Base-by-base conservation (phyloP, 1,284 basidiomycete species). In the Cryptococcus wingfieldii region DNA sequence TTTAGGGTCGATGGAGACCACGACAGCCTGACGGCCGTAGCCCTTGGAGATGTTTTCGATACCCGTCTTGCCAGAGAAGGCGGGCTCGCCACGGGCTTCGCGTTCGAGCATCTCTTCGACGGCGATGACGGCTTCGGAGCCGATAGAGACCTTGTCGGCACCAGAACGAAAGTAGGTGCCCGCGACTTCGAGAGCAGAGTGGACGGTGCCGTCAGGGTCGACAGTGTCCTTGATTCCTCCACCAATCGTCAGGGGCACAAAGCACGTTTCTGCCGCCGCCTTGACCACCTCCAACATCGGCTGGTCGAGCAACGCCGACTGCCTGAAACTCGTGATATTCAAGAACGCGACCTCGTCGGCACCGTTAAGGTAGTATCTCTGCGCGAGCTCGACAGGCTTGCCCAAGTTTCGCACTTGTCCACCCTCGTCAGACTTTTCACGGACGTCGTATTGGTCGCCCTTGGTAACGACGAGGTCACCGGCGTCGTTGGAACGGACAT, bases 401-500 rank as follows among this genome's bases (percentile, higher is more conserved):
- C 96, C 96, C 58, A 99, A 86, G 77, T 99, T 98, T 61, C 96
- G 88, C 6, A 99, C 96, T 4, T 86, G 85, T 38, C 92, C 87
- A 10, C 84, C 84, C 41, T 66, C 59, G 12, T 57, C 61, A 5
- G 55, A 52, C 70, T 88, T 90, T 76, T 98, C 95, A 55, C 95
- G 89, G 14, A 98, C 95, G 71, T 98, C 92, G 79, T 99, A 99
- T 72, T 96, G 94, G 77, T 99, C 96, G 54, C 96, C 96, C 79
- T 99, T 99, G 49, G 96, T 99, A 2, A 99, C 96, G 55, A 99
- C 94, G 51, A 99, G 85, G 75, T 99, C 96, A 46, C 96, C 96
- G 34, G 87, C 77, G 74, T 99, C 96, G 78, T 98, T 98, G 39
- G 91, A 85, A 44, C 96, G 87, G 37, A 99, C 95, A 75, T 99